phyloP scores from a whole-genome alignment of 352 stramenopile genomes.

The Phytopythium oedochilum region DNA sequence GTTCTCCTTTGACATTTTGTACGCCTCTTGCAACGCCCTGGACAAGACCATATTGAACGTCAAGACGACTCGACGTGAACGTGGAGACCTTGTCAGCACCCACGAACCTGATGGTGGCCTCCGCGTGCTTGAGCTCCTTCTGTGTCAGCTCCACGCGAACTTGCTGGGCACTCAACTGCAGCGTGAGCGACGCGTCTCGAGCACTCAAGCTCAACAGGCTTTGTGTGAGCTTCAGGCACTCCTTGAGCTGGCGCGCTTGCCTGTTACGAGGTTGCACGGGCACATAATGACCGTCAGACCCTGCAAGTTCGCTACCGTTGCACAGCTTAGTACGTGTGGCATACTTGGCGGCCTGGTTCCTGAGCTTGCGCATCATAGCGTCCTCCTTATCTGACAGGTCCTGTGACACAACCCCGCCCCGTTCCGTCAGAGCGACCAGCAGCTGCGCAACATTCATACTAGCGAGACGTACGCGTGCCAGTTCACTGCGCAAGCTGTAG shows the following conservation, averaged over 20 bases:
- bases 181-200: conserved; percentile 43
- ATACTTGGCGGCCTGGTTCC: conserved; percentile 60
- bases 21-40: conserved; percentile 52
- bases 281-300: background rate
- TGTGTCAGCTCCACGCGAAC: conserved; percentile 59
- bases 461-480: conserved; percentile 46
- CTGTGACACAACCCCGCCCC: conserved; percentile 13
- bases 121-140: conserved; percentile 52
- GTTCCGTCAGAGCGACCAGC: background rate
- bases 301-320: background rate
- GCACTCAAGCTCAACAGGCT: conserved; percentile 43
- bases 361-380: conserved; percentile 69
- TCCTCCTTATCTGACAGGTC: conserved; percentile 78
- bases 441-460: background rate
- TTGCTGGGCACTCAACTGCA: conserved; percentile 60
- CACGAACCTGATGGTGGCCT: conserved; percentile 38
- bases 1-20: conserved; percentile 61
- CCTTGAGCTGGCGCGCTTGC: conserved; percentile 67
- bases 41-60: background rate
- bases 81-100: too few species aligned
- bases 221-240: conserved; percentile 48
- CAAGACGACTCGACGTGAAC: too few species aligned
- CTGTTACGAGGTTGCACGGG: conserved; percentile 13
- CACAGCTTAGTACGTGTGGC: too few species aligned
- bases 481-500: conserved; percentile 60